Conservation (phyloP, 176 grass and related monocot genomes). For the Elymus sibiricus region DNA sequence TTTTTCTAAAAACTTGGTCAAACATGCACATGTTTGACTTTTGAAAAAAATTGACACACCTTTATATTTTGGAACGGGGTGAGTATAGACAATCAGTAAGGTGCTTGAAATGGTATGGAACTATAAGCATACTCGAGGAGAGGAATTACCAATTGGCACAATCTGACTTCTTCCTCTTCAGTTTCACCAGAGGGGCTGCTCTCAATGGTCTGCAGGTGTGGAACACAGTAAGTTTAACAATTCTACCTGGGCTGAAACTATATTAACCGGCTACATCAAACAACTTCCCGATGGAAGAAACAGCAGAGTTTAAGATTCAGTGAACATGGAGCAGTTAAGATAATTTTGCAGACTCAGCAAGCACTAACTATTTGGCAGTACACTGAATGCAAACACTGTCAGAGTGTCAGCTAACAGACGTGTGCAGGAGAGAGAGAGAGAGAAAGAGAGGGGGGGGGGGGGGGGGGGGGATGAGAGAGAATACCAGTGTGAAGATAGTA, state of each 20-base stretch:
- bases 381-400: not conserved
- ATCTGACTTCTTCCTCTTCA: conserved; percentile 75
- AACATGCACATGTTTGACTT: too few species aligned
- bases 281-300: conserved; percentile 22
- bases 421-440: not conserved
- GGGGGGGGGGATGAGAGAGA: not conserved
- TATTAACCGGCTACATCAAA: conserved; percentile 29
- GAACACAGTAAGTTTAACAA: conserved; percentile 22
- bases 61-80: too few species aligned
- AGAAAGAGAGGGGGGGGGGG: not conserved
- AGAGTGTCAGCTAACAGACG: not conserved
- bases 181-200: conserved; percentile 82
- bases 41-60: too few species aligned
- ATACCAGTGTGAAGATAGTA: conserved; percentile 99
- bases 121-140: conserved; percentile 26
- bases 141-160: conserved; percentile 83
- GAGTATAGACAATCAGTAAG: not conserved
- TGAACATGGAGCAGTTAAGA: conserved; percentile 1
- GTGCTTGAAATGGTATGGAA: conserved; percentile 23
- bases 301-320: conserved; percentile 3
- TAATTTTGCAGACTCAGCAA: conserved; percentile 4
- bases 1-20: too few species aligned
- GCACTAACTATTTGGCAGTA: not conserved
- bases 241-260: conserved; percentile 11
- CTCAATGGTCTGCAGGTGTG: conserved; percentile 76